Conservation (phyloP, 306 rosid species). For the Sphenostylis stenocarpa region DNA sequence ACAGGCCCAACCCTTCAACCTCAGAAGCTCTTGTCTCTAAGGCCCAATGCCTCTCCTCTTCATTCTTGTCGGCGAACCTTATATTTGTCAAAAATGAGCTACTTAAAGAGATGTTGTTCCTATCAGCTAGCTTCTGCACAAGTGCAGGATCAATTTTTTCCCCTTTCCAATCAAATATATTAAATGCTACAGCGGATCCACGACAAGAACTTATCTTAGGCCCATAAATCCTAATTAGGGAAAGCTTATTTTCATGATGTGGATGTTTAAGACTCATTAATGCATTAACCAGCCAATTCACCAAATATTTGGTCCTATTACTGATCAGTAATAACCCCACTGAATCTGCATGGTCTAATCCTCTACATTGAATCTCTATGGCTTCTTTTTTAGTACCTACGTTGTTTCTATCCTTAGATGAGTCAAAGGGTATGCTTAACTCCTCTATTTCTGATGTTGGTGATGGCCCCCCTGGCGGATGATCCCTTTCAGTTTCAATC, state of each 20-base stretch:
- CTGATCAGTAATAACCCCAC: constrained; percentile 64
- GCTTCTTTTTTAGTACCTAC: constrained; percentile 4
- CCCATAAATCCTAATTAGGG: constrained; percentile 69
- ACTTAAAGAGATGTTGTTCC: constrained; percentile 63
- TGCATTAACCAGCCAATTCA: constrained; percentile 82
- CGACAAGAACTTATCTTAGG: constrained; percentile 59
- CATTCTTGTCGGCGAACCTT: constrained; percentile 47
- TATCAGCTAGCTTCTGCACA: constrained; percentile 83
- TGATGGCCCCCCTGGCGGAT: background rate
- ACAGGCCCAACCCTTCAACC: constrained; percentile 21
- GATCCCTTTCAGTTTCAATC: background rate
- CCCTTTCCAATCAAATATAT: constrained; percentile 90
- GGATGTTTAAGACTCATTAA: constrained; percentile 75
- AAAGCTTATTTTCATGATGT: constrained; percentile 45
- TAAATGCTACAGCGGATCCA: constrained; percentile 76
- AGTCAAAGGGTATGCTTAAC: constrained; percentile 12
- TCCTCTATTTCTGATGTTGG: constrained; percentile 43
- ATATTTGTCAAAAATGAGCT: constrained; percentile 44
- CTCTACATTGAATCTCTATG: constrained; percentile 52
- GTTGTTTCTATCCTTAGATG: constrained; percentile 7
- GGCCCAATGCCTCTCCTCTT: constrained; percentile 46
- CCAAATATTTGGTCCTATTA: constrained; percentile 53
- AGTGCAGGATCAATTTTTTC: constrained; percentile 66
- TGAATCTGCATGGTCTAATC: constrained; percentile 78
- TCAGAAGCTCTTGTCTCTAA: constrained; percentile 38